A percentile compares a stretch with the other conserved stretches of the same genome.
These are phyloP conservation scores for Fusarium sterilihyphosum DNA, from an alignment of 2,329 filamentous ascomycete species.

Conservation along the genomic window DNA sequence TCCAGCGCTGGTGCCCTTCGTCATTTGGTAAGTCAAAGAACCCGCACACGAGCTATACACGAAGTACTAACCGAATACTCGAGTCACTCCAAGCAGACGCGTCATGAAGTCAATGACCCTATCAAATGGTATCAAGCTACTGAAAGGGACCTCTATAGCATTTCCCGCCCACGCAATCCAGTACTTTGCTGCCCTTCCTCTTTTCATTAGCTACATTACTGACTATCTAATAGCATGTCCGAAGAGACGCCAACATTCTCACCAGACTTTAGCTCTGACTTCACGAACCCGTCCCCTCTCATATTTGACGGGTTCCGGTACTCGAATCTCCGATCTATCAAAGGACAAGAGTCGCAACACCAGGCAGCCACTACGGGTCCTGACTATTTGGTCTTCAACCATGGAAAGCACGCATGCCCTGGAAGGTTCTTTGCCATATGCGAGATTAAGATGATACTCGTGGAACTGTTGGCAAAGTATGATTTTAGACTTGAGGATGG, in stretches of 20 bases:
- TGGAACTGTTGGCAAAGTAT: background rate
- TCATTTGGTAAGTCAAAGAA: background rate
- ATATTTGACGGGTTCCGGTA: background rate
- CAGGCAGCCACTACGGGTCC: background rate
- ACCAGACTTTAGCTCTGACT: background rate
- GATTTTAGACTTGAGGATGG: background rate
- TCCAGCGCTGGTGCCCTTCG: background rate
- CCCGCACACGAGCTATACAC: rapidly evolving
- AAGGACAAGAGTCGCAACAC: background rate
- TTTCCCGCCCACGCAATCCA: background rate
- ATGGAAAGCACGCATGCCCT: background rate
- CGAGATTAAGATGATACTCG: background rate
- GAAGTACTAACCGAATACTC: background rate
- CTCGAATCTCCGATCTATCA: background rate
- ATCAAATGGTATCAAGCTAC: background rate
- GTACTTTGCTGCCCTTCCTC: rapidly evolving
- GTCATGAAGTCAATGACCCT: background rate
- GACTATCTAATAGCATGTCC: background rate
- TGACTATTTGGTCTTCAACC: background rate
- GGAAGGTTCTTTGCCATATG: background rate
- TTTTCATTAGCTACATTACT: background rate
- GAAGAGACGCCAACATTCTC: background rate
- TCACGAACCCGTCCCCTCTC: background rate
- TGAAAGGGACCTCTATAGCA: background rate
- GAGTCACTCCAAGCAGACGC: background rate